These are phyloP conservation scores for Melanopsichium pennsylvanicum DNA, from an alignment of 1,284 basidiomycete species.

Conservation along the genomic window DNA sequence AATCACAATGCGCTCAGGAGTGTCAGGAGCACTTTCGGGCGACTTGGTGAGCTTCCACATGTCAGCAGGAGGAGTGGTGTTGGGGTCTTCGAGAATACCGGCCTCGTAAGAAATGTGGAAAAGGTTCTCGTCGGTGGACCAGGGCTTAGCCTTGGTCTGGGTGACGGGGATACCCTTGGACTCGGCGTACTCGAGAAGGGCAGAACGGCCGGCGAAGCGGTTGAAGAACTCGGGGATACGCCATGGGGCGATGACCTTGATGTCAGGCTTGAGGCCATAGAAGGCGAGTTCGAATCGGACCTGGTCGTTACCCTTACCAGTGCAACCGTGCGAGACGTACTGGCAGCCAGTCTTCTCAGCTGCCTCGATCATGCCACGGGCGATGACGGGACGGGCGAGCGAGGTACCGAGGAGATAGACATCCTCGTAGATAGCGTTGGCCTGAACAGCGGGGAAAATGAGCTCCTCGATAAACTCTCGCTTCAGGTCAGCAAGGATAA, in stretches of 20 bases:
- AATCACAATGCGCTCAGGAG: conserved; percentile 77
- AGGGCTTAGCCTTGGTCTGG: conserved; percentile 96
- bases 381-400: conserved; percentile 96
- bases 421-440: conserved; percentile 99
- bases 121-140: conserved; percentile 96
- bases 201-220: conserved; percentile 93
- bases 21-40: conserved; percentile 81
- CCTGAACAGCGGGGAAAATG: conserved; percentile 95
- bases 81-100: conserved; percentile 96
- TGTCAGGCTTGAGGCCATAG: conserved; percentile 96
- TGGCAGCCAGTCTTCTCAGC: conserved; percentile 76
- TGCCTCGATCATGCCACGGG: conserved; percentile 95
- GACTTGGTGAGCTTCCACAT: conserved; percentile 98
- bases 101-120: conserved; percentile 99
- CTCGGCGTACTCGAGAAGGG: conserved; percentile 87
- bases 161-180: conserved; percentile 90
- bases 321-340: conserved; percentile 97
- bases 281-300: conserved; percentile 99
- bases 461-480: conserved; percentile 95
- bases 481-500: conserved; percentile 91
- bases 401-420: conserved; percentile 98
- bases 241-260: conserved; percentile 99
- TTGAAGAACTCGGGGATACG: conserved; percentile 96
- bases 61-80: conserved; percentile 92
- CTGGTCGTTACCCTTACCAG: conserved; percentile 99